Percentiles rank a stretch among this genome's conserved stretches.
Conservation (phyloP, 805 yeast species). For the Ogataea salicorniae region DNA sequence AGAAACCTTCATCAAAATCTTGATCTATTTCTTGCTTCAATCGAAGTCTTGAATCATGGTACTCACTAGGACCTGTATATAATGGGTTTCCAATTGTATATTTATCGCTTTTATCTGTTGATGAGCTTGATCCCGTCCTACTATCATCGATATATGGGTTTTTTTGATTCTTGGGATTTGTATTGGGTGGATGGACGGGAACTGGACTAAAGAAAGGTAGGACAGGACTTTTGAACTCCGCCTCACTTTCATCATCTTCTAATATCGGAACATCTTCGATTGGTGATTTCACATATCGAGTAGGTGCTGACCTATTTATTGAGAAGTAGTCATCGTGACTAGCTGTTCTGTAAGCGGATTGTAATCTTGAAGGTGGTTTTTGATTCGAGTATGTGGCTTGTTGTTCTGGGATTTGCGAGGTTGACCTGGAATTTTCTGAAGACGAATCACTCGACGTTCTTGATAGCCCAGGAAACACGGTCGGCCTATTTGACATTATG, state of each 20-base stretch:
- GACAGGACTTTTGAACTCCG: slow-evolving; percentile 19
- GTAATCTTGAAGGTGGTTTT: background rate
- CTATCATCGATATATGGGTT: background rate
- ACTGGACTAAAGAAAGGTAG: slow-evolving; percentile 19
- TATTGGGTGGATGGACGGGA: background rate
- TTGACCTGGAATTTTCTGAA: background rate
- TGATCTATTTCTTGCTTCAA: slow-evolving; percentile 25
- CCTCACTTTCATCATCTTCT: slow-evolving; percentile 30
- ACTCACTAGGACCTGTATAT: background rate
- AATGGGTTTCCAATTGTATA: background rate
- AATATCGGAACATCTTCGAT: slow-evolving; percentile 24
- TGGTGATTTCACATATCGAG: slow-evolving; percentile 9
- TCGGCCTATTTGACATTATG: background rate
- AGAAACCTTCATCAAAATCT: slow-evolving; percentile 29
- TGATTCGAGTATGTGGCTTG: background rate
- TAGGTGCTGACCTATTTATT: background rate
- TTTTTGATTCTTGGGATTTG: background rate
- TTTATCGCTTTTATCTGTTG: too few relatives aligned
- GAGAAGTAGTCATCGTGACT: slow-evolving; percentile 5
- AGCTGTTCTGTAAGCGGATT: background rate
- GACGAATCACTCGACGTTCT: background rate
- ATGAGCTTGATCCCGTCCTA: background rate
- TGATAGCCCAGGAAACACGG: background rate
- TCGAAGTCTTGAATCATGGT: slow-evolving; percentile 2
- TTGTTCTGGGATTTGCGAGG: background rate